Percentiles rank a stretch among this genome's conserved stretches.
Evolutionary conservation across 371 early-diverging fungal genomes (phyloP).

Genomic region (Zychaea mexicana): DNA sequence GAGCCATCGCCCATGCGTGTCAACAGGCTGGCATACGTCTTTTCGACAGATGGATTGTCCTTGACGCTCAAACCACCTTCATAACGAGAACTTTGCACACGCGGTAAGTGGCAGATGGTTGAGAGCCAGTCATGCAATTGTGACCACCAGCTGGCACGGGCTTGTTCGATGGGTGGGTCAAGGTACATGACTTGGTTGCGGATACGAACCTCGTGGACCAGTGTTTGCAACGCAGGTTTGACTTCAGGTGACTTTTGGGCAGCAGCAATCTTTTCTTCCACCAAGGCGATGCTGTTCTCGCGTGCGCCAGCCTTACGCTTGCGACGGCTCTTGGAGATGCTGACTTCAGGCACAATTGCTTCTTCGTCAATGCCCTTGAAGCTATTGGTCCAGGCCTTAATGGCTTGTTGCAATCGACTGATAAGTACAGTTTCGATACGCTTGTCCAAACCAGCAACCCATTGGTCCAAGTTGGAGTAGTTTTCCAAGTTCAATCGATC

Average conservation of each 20-base stretch:
- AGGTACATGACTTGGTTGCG: constrained; percentile 95
- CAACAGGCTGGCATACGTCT: constrained; percentile 75
- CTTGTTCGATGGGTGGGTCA: constrained; percentile 94
- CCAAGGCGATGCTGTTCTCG: constrained; percentile 29
- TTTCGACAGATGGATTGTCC: constrained; percentile 54
- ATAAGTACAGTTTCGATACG: constrained; percentile 84
- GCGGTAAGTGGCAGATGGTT: constrained; percentile 73
- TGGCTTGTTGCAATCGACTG: constrained; percentile 77
- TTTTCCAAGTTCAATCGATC: constrained; percentile 93
- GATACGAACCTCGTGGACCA: constrained; percentile 85
- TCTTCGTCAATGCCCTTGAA: constrained; percentile 70
- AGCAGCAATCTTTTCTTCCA: constrained; percentile 38
- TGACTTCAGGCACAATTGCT: constrained; percentile 39
- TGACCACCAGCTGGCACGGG: constrained; percentile 85
- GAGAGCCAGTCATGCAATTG: constrained; percentile 95
- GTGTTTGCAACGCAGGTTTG: constrained; percentile 63
- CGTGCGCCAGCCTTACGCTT: constrained; percentile 57
- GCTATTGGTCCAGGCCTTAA: constrained; percentile 75
- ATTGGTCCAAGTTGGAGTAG: constrained; percentile 90
- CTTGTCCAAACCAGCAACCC: constrained; percentile 84
- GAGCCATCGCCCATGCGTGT: constrained; percentile 74
- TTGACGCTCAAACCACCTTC: constrained; percentile 75
- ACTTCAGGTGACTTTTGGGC: constrained; percentile 53
- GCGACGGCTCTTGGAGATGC: constrained; percentile 48
- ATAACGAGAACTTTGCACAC: constrained; percentile 91